Percentiles rank a stretch among this genome's conserved stretches.
Evolutionary conservation across 169 alveolate species (phyloP).

Genomic region (Plasmodium inui): DNA sequence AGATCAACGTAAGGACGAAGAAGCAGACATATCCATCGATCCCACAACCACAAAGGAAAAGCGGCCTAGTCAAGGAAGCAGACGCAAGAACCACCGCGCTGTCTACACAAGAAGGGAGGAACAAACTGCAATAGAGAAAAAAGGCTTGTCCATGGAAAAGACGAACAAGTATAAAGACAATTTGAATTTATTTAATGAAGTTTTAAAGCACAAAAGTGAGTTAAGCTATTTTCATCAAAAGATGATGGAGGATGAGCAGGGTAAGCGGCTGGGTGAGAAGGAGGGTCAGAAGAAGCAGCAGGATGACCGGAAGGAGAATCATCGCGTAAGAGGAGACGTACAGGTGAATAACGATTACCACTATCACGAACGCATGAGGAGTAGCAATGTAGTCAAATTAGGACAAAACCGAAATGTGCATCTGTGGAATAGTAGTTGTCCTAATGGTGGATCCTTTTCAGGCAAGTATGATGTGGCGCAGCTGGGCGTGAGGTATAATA

Average conservation of each 20-base stretch:
- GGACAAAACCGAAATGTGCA: neutral
- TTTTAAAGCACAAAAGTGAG: conserved; percentile 46
- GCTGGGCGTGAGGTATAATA: neutral
- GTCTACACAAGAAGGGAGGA: neutral
- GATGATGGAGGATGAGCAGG: neutral
- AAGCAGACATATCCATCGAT: neutral
- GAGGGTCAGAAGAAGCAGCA: neutral
- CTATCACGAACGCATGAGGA: neutral
- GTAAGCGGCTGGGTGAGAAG: neutral
- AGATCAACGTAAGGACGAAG: neutral
- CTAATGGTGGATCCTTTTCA: neutral
- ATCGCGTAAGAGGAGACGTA: neutral
- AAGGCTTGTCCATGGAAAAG: neutral
- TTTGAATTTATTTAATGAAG: conserved; percentile 32
- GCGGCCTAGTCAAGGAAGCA: neutral
- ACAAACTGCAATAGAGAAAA: neutral
- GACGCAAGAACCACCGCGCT: neutral
- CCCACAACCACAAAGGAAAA: neutral
- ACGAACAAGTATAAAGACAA: conserved; percentile 27
- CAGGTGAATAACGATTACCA: neutral
- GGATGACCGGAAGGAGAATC: neutral
- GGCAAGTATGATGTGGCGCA: neutral
- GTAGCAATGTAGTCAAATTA: neutral
- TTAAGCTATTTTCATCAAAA: conserved; percentile 9
- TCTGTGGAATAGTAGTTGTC: conserved; percentile 12